Base-by-base conservation (phyloP, 1,139 yeast genomes). In the Yamadazyma taylorii region DNA sequence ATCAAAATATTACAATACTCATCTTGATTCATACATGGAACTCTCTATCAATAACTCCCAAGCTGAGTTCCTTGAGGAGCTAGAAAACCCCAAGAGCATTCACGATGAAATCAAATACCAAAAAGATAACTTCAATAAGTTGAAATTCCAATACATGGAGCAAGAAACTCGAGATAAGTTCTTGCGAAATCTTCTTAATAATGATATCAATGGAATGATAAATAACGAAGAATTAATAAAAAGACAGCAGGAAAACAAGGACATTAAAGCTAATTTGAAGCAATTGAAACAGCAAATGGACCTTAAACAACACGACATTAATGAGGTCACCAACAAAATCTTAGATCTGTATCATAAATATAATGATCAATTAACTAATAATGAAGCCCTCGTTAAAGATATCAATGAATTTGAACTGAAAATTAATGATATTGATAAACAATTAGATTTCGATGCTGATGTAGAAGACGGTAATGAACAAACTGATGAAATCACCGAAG, bases 161-260 rank as follows among this genome's bases (percentile, higher is more conserved):
- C 85, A 81, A 48, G 88, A 81, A 48, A 73, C 86, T 2, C 70
- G 84, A 46, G 85, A 81, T 43, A 71, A 77, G 58, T 81, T 81
- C 52, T 59, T 81, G 31, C 51, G 78, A 34, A 48, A 40, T 4
- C 35, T 48, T 15, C 36, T 48, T 12, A 43, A 45, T 32, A 43
- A 40, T 24, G 48, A 47, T 25, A 27, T 27, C 11, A 34, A 47
- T 2, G 48, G 44, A 1, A 52, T 47, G 11, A 42, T 59, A 9
- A 46, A 45, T 26, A 48, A 51, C 24, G 48, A 43, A n/a, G 58
- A 55, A 23, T 40, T 58, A n/a, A 36, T 43, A 19, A 37, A 35
- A 15, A 38, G 52, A n/a, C 54, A 51, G 34, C 33, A 39, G 2
- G 56, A 53, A 28, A 47, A 56, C 16, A 27, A 42, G 15, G 47